A percentile compares a stretch with the other conserved stretches of the same genome.
phyloP scores from a whole-genome alignment of 2,329 filamentous ascomycete genomes.

The Paraphoma chrysanthemicola region DNA sequence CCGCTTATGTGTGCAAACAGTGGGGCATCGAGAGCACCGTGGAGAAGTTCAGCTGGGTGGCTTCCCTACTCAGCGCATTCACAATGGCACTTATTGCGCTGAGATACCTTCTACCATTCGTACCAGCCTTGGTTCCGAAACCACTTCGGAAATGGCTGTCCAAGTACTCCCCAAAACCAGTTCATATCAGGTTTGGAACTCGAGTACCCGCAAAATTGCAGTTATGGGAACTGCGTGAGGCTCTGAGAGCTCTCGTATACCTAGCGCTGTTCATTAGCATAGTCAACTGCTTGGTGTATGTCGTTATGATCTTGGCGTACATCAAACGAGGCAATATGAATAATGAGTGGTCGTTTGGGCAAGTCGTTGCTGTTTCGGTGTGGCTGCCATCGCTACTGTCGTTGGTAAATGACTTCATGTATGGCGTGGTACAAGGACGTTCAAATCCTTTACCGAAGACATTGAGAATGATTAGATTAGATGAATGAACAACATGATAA shows the following conservation, averaged over 20 bases:
- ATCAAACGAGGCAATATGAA: not conserved
- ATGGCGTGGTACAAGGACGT: not conserved
- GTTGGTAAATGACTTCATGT: not conserved
- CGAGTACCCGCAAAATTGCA: not conserved
- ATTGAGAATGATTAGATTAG: not conserved
- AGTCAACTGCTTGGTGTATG: not conserved
- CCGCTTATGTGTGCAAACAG: not conserved
- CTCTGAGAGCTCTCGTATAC: not conserved
- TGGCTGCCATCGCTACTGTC: conserved; percentile 4
- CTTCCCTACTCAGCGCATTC: not conserved
- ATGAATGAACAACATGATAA: not conserved
- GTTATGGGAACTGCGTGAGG: not conserved
- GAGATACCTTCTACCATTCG: not conserved
- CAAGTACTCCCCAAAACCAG: not conserved
- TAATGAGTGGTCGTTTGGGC: conserved; percentile 3
- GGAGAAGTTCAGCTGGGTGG: not conserved
- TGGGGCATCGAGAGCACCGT: not conserved
- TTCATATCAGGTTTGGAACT: not conserved
- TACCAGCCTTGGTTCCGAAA: not conserved
- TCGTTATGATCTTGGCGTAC: not conserved
- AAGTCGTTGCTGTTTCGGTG: conserved; percentile 1
- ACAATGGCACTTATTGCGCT: not conserved
- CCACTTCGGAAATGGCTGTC: not conserved
- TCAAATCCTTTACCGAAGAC: not conserved
- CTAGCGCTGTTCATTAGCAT: not conserved